phyloP scores from a whole-genome alignment of 129 eudicot genomes.

The Calendula officinalis region DNA sequence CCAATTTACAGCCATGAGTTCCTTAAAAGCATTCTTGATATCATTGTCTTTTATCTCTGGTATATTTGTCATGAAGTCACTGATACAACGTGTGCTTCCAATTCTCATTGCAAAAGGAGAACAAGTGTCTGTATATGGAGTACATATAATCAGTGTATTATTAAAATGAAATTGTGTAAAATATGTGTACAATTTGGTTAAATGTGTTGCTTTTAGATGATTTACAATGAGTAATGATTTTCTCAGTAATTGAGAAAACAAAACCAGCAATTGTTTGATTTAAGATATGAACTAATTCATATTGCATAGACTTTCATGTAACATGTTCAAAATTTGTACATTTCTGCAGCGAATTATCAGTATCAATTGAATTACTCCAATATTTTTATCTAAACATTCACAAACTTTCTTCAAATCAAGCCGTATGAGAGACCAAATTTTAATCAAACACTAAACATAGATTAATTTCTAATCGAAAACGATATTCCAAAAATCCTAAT shows the following conservation, averaged over 20 bases:
- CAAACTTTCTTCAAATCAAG: not conserved
- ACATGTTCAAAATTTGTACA: not conserved
- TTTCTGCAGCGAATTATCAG: not conserved
- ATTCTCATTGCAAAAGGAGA: constrained; percentile 45
- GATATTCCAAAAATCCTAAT: constrained; percentile 11
- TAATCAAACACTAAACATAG: constrained; percentile 16
- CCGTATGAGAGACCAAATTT: not conserved
- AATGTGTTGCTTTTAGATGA: not conserved
- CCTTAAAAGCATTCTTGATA: constrained; percentile 63
- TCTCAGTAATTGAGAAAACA: not conserved
- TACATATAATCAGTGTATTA: not conserved
- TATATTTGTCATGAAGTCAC: constrained; percentile 56
- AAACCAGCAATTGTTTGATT: constrained; percentile 2
- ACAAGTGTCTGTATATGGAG: constrained; percentile 29
- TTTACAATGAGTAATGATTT: not conserved
- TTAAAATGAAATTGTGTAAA: not conserved
- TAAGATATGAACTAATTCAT: not conserved
- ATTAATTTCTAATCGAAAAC: not conserved
- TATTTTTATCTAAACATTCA: constrained; percentile 2
- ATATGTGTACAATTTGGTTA: not conserved
- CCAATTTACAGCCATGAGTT: constrained; percentile 81
- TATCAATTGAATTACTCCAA: not conserved
- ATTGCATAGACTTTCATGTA: not conserved
- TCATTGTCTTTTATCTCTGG: constrained; percentile 73
- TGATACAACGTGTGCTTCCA: constrained; percentile 66